A percentile compares a stretch with the other conserved stretches of the same genome.
These are phyloP conservation scores for Ramalina intermedia DNA, from an alignment of 495 filamentous ascomycete species.

Conservation along the genomic window DNA sequence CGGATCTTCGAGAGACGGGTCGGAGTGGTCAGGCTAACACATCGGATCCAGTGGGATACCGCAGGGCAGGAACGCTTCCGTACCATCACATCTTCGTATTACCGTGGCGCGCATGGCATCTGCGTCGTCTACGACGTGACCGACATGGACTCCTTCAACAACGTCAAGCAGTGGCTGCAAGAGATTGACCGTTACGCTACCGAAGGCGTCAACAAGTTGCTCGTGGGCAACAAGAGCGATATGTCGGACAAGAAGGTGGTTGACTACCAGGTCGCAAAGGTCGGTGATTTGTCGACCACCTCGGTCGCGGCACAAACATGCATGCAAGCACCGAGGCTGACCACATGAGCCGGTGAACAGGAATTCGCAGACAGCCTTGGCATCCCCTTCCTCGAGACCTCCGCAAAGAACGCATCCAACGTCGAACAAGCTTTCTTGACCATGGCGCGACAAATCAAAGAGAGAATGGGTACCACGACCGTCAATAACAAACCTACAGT, in stretches of 20 bases:
- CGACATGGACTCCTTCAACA: conserved; percentile 99
- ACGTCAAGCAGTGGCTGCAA: conserved; percentile 99
- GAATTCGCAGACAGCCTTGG: conserved; percentile 98
- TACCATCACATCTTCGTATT: conserved; percentile 99
- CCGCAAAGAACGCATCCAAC: conserved; percentile 97
- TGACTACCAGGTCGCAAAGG: conserved; percentile 98
- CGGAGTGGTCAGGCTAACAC: not conserved
- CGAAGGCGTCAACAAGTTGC: conserved; percentile 96
- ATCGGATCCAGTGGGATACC: conserved; percentile 72
- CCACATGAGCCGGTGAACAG: conserved; percentile 29
- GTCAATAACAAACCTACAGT: conserved; percentile 98
- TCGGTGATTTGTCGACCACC: conserved; percentile 19
- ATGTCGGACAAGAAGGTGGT: conserved; percentile 99
- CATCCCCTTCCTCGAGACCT: conserved; percentile 99
- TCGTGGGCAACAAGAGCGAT: conserved; percentile 99
- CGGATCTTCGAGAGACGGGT: not conserved
- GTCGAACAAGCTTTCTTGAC: conserved; percentile 99
- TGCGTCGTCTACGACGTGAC: conserved; percentile 99
- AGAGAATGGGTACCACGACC: conserved; percentile 94
- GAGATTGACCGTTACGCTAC: conserved; percentile 98
- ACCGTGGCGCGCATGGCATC: conserved; percentile 95
- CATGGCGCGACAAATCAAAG: conserved; percentile 99
- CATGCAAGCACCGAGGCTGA: conserved; percentile 8
- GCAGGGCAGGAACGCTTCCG: conserved; percentile 98
- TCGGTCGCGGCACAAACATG: conserved; percentile 10